Evolutionary conservation across 495 filamentous ascomycete species (phyloP).

Genomic region (Amorphotheca resinae): DNA sequence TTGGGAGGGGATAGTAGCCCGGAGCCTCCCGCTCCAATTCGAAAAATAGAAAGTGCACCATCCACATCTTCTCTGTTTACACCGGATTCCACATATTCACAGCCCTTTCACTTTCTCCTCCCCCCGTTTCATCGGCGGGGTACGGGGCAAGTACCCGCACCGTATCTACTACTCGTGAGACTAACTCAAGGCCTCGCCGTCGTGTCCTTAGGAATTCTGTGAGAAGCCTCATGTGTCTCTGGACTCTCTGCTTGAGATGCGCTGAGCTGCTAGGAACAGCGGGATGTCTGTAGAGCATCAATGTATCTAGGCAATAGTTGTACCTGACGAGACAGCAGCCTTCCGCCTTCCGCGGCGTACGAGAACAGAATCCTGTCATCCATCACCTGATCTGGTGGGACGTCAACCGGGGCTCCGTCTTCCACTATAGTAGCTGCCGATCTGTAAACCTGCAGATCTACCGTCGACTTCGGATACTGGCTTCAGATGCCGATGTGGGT

Average conservation of each 20-base stretch:
- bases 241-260: neutral
- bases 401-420: too few species aligned
- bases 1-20: neutral
- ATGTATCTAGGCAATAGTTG: neutral
- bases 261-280: neutral
- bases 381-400: too few species aligned
- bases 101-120: neutral
- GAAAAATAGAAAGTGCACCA: neutral
- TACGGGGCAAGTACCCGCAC: slow-evolving; percentile 11
- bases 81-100: neutral
- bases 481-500: too few species aligned
- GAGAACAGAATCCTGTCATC: too few species aligned
- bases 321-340: slow-evolving; percentile 1
- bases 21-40: neutral
- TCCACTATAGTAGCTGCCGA: too few species aligned
- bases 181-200: neutral
- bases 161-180: slow-evolving; percentile 2
- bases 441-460: too few species aligned
- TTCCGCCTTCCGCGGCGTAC: too few species aligned
- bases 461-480: too few species aligned
- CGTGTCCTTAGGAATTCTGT: neutral
- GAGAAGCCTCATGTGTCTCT: neutral
- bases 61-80: neutral
- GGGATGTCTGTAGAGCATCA: slow-evolving; percentile 6
- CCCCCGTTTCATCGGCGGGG: slow-evolving; percentile 2